Evolutionary conservation across 805 yeast species (phyloP).

Genomic region (Suhomyces pyralidae): DNA sequence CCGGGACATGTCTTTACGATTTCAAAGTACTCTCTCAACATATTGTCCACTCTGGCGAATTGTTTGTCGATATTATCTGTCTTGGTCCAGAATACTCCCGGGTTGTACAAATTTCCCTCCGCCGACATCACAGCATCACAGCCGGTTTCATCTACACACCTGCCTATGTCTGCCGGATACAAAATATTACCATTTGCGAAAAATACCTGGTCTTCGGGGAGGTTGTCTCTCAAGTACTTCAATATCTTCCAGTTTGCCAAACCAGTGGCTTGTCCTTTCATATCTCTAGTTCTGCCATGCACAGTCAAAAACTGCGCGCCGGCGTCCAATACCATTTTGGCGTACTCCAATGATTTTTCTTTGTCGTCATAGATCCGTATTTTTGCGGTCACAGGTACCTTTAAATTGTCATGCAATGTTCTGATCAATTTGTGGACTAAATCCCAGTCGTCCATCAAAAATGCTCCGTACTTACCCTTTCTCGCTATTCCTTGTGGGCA

Average conservation of each 20-base stretch:
- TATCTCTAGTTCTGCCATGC: conserved; percentile 94
- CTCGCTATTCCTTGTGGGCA: conserved; percentile 98
- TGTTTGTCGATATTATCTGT: conserved; percentile 54
- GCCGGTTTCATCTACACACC: conserved; percentile 59
- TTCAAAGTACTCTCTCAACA: conserved; percentile 85
- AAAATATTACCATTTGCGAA: conserved; percentile 94
- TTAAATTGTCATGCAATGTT: conserved; percentile 68
- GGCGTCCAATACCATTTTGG: conserved; percentile 81
- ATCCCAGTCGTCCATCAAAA: conserved; percentile 96
- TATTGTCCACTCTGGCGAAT: conserved; percentile 81
- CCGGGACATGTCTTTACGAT: conserved; percentile 62
- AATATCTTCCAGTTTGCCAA: conserved; percentile 89
- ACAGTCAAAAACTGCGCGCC: conserved; percentile 96
- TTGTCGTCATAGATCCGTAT: conserved; percentile 84
- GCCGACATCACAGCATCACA: conserved; percentile 98
- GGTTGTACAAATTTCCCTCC: conserved; percentile 91
- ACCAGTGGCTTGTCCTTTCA: conserved; percentile 97
- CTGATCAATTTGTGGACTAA: conserved; percentile 68
- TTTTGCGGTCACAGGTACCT: conserved; percentile 92
- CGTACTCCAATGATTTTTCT: conserved; percentile 81
- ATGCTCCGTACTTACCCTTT: conserved; percentile 93
- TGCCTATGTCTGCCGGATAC: conserved; percentile 76
- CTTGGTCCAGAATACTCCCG: conserved; percentile 76
- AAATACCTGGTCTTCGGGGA: conserved; percentile 78
- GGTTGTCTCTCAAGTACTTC: conserved; percentile 68